Conservation (phyloP, 257 asterid genomes). For the Plantago major region DNA sequence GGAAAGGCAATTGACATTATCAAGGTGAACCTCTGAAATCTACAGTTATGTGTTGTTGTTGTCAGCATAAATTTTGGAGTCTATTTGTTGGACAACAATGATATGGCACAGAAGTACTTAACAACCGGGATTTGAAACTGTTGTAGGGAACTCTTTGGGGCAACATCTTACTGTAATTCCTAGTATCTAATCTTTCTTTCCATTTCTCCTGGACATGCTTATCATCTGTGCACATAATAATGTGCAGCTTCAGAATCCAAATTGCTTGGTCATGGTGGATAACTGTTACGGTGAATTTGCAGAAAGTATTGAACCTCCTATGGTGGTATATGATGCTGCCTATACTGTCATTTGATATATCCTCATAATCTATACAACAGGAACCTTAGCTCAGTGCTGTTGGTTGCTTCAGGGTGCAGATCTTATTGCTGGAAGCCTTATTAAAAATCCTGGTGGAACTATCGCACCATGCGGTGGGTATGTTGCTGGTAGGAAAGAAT, state of each 20-base stretch:
- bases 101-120: background rate
- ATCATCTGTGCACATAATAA: constrained; percentile 14
- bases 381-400: constrained; percentile 11
- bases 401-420: constrained; percentile 71
- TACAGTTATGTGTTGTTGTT: constrained; percentile 5
- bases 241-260: constrained; percentile 72
- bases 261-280: constrained; percentile 90
- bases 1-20: constrained; percentile 71
- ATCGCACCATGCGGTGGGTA: constrained; percentile 96
- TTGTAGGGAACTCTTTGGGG: background rate
- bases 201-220: background rate
- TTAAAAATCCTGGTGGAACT: constrained; percentile 94
- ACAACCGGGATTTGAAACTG: background rate
- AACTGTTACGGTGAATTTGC: constrained; percentile 97
- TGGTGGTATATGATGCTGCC: constrained; percentile 55
- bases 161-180: no score
- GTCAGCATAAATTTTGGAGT: constrained; percentile 3
- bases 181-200: background rate
- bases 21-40: constrained; percentile 46
- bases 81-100: background rate
- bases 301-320: constrained; percentile 73
- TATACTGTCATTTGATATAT: constrained; percentile 14
- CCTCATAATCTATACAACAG: constrained; percentile 18
- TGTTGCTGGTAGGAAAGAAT: constrained; percentile 78
- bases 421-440: constrained; percentile 87